Conservation (phyloP, 1,284 basidiomycete genomes). For the Peniophora sp. region DNA sequence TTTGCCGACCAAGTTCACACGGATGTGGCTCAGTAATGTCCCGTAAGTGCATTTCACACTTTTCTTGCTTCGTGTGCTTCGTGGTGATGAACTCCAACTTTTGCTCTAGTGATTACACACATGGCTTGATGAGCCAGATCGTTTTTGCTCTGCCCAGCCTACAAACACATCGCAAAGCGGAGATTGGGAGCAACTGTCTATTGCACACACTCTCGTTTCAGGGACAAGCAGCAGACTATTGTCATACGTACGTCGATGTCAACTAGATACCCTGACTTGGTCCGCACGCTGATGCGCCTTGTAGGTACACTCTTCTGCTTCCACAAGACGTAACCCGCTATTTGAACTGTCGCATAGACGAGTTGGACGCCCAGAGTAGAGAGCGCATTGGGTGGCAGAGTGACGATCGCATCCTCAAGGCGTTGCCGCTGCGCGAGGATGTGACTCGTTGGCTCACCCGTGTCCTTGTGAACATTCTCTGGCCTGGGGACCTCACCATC, state of each 20-base stretch:
- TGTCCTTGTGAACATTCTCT: constrained; percentile 26
- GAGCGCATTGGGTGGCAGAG: constrained; percentile 13
- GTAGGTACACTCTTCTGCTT: constrained; percentile 24
- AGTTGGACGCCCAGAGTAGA: constrained; percentile 11
- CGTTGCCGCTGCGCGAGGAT: constrained; percentile 24
- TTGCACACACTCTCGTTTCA: constrained; percentile 20
- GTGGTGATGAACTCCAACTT: too few species aligned
- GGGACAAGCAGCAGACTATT: constrained; percentile 17
- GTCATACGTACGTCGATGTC: constrained; percentile 18
- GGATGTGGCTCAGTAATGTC: constrained; percentile 24
- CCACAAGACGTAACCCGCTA: constrained; percentile 19
- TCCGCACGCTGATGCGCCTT: too few species aligned
- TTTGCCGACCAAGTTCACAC: constrained; percentile 20
- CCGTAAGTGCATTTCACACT: constrained; percentile 13
- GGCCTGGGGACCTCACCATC: constrained; percentile 19
- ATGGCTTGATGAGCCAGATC: constrained; percentile 22
- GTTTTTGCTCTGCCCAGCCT: constrained; percentile 19
- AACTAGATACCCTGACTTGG: background rate
- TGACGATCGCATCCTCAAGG: constrained; percentile 18
- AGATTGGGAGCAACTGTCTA: constrained; percentile 21
- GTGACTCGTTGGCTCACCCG: constrained; percentile 30
- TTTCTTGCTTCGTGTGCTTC: background rate
- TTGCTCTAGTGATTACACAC: constrained; percentile 25
- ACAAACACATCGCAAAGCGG: constrained; percentile 16
- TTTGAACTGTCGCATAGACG: constrained; percentile 19